Percentiles rank a stretch among this genome's conserved stretches.
phyloP scores from a whole-genome alignment of 352 stramenopile species.

The Globisporangium iwayamae region DNA sequence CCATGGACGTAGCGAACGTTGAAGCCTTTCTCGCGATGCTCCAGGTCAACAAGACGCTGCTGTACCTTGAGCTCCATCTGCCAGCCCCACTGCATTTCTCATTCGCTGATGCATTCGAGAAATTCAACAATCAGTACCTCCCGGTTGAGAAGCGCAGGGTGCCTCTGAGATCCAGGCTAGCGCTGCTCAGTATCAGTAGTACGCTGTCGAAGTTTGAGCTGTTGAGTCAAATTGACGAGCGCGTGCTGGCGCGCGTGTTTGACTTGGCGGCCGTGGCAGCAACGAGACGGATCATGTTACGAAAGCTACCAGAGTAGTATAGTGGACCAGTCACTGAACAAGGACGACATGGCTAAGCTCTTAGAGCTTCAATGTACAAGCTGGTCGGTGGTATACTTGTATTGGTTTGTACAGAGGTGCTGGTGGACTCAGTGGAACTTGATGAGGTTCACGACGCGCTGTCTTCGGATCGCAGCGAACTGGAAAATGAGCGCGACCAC shows the following conservation, averaged over 20 bases:
- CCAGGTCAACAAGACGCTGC: background rate
- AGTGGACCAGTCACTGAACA: background rate
- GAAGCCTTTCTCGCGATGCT: constrained; percentile 6
- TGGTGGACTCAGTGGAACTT: constrained; percentile 3
- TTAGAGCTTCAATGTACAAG: background rate
- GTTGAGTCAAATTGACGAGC: background rate
- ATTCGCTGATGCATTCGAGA: background rate
- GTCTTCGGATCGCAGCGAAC: constrained; percentile 15
- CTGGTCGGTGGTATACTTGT: background rate
- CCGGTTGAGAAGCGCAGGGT: background rate
- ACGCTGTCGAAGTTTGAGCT: background rate
- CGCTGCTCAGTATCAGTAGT: constrained; percentile 9
- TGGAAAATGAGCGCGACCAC: constrained; percentile 15
- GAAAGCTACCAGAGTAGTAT: background rate
- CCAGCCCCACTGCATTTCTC: background rate
- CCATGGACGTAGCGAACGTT: background rate
- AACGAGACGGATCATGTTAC: background rate
- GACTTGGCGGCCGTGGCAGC: constrained; percentile 3
- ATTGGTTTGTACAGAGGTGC: background rate
- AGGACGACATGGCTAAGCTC: background rate
- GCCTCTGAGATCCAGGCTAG: background rate
- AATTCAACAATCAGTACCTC: constrained; percentile 4
- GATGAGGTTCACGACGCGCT: constrained; percentile 14
- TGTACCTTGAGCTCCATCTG: constrained; percentile 7
- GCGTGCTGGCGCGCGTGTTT: constrained; percentile 9